phyloP scores from a whole-genome alignment of 106 monocot species.

The Hemerocallis citrina region DNA sequence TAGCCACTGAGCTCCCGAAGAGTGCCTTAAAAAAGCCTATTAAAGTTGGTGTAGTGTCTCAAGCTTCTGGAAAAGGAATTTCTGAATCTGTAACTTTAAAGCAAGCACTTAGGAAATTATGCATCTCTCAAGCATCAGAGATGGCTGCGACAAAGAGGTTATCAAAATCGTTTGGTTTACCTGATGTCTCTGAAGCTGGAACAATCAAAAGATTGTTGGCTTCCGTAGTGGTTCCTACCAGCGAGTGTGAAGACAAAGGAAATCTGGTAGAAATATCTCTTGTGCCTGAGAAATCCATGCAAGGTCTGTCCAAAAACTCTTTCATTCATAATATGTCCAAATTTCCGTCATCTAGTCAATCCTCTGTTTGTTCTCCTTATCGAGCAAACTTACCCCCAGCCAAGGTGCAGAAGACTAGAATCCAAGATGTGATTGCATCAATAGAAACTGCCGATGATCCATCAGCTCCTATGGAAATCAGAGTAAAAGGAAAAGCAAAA shows the following conservation, averaged over 20 bases:
- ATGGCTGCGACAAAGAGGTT: conserved; percentile 63
- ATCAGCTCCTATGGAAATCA: conserved; percentile 8
- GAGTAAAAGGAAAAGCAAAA: conserved; percentile 38
- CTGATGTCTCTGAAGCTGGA: conserved; percentile 38
- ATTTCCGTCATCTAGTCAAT: conserved; percentile 13
- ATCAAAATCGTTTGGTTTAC: conserved; percentile 22
- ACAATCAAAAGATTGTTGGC: conserved; percentile 44
- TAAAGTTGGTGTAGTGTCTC: conserved; percentile 19
- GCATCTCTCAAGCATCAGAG: conserved; percentile 69
- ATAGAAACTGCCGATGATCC: conserved; percentile 18
- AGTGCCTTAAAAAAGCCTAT: conserved; percentile 18
- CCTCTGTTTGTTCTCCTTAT: conserved; percentile 1
- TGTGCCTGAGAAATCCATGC: conserved; percentile 21
- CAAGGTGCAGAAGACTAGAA: conserved; percentile 28
- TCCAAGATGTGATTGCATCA: conserved; percentile 58
- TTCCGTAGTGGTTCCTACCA: conserved; percentile 35
- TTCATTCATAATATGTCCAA: no score
- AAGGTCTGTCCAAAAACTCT: no score
- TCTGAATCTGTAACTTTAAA: conserved; percentile 61
- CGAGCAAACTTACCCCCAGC: conserved; percentile 2
- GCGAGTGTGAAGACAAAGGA: conserved; percentile 15
- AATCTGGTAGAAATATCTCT: conserved; percentile 28
- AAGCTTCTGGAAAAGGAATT: conserved; percentile 39
- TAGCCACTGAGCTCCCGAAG: conserved; percentile 7
- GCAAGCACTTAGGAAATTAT: conserved; percentile 59